phyloP scores from a whole-genome alignment of 208 protist genomes.

The Trypanosoma melophagium region DNA sequence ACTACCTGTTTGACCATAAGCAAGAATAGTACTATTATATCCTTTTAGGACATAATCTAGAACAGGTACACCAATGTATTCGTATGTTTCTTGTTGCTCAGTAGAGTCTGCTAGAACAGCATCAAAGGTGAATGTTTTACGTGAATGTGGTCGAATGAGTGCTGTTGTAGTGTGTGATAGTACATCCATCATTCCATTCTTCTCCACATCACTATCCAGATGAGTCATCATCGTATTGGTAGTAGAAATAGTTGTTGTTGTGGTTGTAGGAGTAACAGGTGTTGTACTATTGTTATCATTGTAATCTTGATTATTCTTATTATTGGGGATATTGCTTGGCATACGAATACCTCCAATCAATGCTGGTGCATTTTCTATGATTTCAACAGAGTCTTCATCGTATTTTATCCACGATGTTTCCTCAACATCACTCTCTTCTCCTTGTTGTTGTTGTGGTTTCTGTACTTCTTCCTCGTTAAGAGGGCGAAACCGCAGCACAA shows the following conservation, averaged over 20 bases:
- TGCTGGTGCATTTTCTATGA: constrained; percentile 27
- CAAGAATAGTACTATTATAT: constrained; percentile 56
- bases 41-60: constrained; percentile 46
- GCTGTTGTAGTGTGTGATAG: neutral
- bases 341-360: neutral
- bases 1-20: constrained; percentile 60
- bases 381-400: constrained; percentile 36
- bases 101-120: constrained; percentile 34
- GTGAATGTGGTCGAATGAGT: constrained; percentile 19
- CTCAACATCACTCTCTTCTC: neutral
- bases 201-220: constrained; percentile 6
- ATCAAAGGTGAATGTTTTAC: constrained; percentile 51
- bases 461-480: constrained; percentile 23
- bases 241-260: constrained; percentile 3
- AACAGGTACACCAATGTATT: constrained; percentile 35
- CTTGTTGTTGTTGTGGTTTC: constrained; percentile 1
- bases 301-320: too few relatives aligned
- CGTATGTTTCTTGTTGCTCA: constrained; percentile 51
- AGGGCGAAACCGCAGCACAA: constrained; percentile 57
- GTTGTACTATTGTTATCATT: too few relatives aligned
- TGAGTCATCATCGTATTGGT: neutral
- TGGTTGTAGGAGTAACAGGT: too few relatives aligned
- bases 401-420: constrained; percentile 26
- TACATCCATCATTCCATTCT: too few relatives aligned
- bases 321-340: neutral